Conservation (phyloP, 2,329 filamentous ascomycete species). For the Apiospora pterosperma region DNA sequence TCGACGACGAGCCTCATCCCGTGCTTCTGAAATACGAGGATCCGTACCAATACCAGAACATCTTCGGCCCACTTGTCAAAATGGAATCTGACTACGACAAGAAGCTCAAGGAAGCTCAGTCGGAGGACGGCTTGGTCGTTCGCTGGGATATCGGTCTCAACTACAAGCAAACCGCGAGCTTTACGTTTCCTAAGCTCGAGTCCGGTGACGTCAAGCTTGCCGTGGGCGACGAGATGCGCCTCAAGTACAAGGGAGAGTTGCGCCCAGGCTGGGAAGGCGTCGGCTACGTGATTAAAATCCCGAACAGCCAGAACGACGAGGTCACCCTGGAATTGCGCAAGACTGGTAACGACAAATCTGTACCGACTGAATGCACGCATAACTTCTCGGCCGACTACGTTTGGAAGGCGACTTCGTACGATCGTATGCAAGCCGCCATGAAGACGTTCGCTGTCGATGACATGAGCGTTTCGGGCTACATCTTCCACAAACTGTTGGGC, state of each 20-base stretch:
- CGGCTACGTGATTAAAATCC: slow-evolving; percentile 98
- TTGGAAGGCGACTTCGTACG: slow-evolving; percentile 98
- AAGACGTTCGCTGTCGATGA: slow-evolving; percentile 98
- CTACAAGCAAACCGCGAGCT: slow-evolving; percentile 95
- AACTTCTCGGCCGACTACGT: slow-evolving; percentile 99
- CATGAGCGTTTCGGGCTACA: slow-evolving; percentile 97
- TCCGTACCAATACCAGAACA: slow-evolving; percentile 97
- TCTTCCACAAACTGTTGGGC: slow-evolving; percentile 94
- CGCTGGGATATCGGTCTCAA: slow-evolving; percentile 95
- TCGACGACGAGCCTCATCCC: slow-evolving; percentile 92
- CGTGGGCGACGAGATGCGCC: slow-evolving; percentile 96
- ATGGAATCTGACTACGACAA: slow-evolving; percentile 99
- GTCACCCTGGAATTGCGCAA: slow-evolving; percentile 93
- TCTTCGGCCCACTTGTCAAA: slow-evolving; percentile 96
- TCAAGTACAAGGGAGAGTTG: slow-evolving; percentile 93
- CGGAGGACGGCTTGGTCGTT: slow-evolving; percentile 90
- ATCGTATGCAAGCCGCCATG: slow-evolving; percentile 99
- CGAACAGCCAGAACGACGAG: slow-evolving; percentile 98
- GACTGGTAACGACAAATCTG: slow-evolving; percentile 91
- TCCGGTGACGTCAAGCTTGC: slow-evolving; percentile 96
- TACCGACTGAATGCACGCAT: slow-evolving; percentile 93
- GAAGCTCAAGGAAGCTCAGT: slow-evolving; percentile 97
- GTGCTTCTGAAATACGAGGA: slow-evolving; percentile 94
- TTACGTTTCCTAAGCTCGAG: slow-evolving; percentile 94
- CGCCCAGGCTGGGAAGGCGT: slow-evolving; percentile 94